Conservation (phyloP, 129 eudicot genomes). For the Mikania micrantha region DNA sequence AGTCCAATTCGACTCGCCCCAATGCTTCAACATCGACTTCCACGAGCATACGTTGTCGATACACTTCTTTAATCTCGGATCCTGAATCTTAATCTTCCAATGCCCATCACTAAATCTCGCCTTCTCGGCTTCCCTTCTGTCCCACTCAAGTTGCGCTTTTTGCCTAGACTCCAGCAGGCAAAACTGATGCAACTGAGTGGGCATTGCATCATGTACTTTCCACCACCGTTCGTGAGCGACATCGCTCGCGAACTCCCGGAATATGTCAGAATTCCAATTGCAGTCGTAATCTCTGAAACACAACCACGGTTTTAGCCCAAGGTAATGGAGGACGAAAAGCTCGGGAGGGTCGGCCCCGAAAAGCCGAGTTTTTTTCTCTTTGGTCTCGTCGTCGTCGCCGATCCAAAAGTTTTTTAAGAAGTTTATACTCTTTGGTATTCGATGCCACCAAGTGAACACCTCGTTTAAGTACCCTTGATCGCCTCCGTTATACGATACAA, state of each 20-base stretch:
- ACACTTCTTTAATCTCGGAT: conserved; percentile 47
- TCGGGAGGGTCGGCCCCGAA: conserved; percentile 70
- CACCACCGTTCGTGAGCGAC: conserved; percentile 74
- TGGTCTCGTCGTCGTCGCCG: conserved; percentile 66
- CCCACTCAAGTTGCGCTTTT: conserved; percentile 77
- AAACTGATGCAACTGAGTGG: conserved; percentile 54
- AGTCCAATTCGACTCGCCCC: conserved; percentile 92
- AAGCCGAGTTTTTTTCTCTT: conserved; percentile 47
- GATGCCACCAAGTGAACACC: conserved; percentile 90
- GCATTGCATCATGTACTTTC: conserved; percentile 86
- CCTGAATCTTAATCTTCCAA: conserved; percentile 59
- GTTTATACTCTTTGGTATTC: conserved; percentile 69
- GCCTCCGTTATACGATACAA: conserved; percentile 80
- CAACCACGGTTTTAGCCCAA: conserved; percentile 83
- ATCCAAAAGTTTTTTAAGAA: conserved; percentile 70
- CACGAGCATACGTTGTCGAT: conserved; percentile 74
- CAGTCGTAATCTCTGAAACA: conserved; percentile 82
- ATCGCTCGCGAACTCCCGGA: conserved; percentile 73
- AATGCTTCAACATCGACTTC: conserved; percentile 75
- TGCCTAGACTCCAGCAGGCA: conserved; percentile 63
- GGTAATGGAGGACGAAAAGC: conserved; percentile 66
- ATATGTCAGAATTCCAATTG: conserved; percentile 61
- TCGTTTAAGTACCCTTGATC: conserved; percentile 88
- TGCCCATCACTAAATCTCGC: conserved; percentile 46
- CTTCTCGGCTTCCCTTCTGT: conserved; percentile 53